Conservation (phyloP, 1,139 yeast genomes). For the Yamadazyma dendronema region DNA sequence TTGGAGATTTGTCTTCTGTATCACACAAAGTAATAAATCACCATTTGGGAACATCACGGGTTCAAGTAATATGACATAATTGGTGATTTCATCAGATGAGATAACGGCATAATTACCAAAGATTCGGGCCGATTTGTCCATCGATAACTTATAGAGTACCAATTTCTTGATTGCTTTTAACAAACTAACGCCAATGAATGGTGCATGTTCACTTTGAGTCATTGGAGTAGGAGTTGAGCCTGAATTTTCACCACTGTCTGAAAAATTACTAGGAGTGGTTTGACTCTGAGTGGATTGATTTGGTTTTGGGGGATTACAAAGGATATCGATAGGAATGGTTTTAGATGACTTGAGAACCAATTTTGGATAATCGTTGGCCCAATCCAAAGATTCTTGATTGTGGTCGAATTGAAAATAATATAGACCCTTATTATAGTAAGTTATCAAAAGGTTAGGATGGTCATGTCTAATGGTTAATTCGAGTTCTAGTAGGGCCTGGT, state of each 20-base stretch:
- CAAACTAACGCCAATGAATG: conserved; percentile 54
- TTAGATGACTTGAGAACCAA: conserved; percentile 31
- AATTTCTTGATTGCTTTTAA: conserved; percentile 59
- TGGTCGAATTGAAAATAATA: conserved; percentile 55
- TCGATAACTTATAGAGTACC: conserved; percentile 46
- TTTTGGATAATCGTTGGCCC: conserved; percentile 32
- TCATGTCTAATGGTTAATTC: conserved; percentile 56
- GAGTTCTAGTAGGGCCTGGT: conserved; percentile 51
- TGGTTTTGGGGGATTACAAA: conserved; percentile 19
- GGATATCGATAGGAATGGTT: conserved; percentile 25
- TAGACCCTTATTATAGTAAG: conserved; percentile 59
- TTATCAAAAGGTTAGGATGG: conserved; percentile 51
- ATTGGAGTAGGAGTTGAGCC: neutral
- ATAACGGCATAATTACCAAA: conserved; percentile 55
- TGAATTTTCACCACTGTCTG: conserved; percentile 3
- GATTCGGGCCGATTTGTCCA: conserved; percentile 37
- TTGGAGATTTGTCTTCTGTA: conserved; percentile 24
- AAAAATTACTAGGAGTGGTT: conserved; percentile 2
- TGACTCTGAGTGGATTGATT: conserved; percentile 10
- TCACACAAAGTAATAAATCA: conserved; percentile 39
- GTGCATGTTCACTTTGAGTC: conserved; percentile 23
- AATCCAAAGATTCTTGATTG: conserved; percentile 28
- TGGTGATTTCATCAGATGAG: conserved; percentile 14
- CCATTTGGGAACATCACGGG: conserved; percentile 55
- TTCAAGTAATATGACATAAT: conserved; percentile 47